Conservation (phyloP, 176 grass and related monocot genomes). For the Elaeis guineensis region DNA sequence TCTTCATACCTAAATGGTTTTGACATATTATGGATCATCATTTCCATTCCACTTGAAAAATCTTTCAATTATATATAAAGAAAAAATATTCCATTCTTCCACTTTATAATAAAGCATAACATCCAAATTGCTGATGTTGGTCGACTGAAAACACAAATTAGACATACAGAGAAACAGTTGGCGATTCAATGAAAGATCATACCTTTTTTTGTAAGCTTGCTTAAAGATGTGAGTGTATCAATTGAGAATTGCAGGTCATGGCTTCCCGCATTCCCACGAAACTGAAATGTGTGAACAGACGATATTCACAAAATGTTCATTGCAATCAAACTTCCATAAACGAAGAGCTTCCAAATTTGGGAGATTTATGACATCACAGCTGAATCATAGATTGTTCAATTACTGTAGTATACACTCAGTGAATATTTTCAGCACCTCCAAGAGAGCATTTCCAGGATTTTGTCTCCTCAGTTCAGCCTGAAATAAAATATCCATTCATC, state of each 20-base stretch:
- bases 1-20: conserved; percentile 65
- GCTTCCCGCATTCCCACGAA: conserved; percentile 98
- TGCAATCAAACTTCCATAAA: neutral
- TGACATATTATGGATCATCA: conserved; percentile 20
- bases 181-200: neutral
- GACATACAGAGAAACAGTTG: neutral
- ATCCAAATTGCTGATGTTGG: no score
- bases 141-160: neutral
- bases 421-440: conserved; percentile 52
- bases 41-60: conserved; percentile 11
- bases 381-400: conserved; percentile 14
- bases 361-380: neutral
- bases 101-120: no score
- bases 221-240: conserved; percentile 65
- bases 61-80: conserved; percentile 12
- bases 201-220: conserved; percentile 92
- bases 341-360: neutral
- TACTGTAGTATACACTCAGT: conserved; percentile 3
- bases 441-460: conserved; percentile 72
- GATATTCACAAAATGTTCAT: conserved; percentile 25
- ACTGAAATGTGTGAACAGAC: conserved; percentile 39
- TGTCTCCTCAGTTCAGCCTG: conserved; percentile 65
- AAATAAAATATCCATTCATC: conserved; percentile 14
- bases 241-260: conserved; percentile 88
- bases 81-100: neutral